Evolutionary conservation across 2,329 filamentous ascomycete genomes (phyloP), one percentile per base, ranked within the genome.

Genomic region (Hypoxylon rubiginosum): DNA sequence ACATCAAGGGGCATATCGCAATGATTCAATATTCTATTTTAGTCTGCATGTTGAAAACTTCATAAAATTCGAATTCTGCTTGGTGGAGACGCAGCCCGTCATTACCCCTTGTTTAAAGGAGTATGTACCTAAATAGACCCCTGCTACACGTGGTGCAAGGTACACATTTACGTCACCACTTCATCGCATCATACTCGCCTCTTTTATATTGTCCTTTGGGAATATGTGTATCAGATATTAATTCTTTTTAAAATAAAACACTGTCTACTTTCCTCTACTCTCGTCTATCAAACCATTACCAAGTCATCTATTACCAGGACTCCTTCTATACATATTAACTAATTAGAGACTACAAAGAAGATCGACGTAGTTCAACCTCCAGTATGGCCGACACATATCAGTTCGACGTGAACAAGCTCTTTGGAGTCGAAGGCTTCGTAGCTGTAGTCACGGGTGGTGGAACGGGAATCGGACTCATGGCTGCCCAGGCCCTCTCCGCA

Each of bases 381-480:
- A 66, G 21, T 15, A 79, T 79, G 76, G 74, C 77, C 17, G 75
- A 76, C 48, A 80, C 79, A 8, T 62, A 74, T 28, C 72, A 77
- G 3, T 79, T 81, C 60, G 73, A 76, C 19, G 74, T 73, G 6
- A 54, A 65, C 2, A 74, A 65, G 1, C 74, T 81, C 49, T 81
- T 80, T 64, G 73, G 71, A 3, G 76, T 77, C 24, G 70, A 77
- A 62, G 78, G 73, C 34, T 78, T 72, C 52, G 77, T 78, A 11
- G 79, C 77, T 19, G 77, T 81, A 10, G 68, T 81, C 41, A 81
- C 78, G 0, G 88, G 88, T 54, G 88, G 88, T 28, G 87, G 86
- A 13, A 82, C 83, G n/a, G 89, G 89, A 19, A 91, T 91, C 64
- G 89, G 89, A 0, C 78, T 91, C 15, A 91, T 90, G 88, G 73